Percentiles rank a stretch among this genome's conserved stretches.
phyloP scores from a whole-genome alignment of 106 monocot genomes.

The Allium fistulosum region DNA sequence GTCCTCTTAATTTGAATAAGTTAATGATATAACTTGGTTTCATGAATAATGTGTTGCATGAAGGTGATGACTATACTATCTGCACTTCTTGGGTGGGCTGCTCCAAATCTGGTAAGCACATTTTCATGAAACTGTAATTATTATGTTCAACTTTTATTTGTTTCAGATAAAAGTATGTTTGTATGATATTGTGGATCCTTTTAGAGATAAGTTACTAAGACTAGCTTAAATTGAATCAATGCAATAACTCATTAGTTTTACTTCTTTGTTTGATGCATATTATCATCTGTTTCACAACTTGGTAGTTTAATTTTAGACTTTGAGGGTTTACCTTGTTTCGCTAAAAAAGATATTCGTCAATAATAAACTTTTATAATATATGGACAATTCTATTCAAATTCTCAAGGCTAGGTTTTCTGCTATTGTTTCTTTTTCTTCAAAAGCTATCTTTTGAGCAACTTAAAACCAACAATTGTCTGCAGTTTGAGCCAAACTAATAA shows the following conservation, averaged over 20 bases:
- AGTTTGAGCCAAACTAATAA: too few species aligned
- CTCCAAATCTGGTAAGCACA: conserved; percentile 87
- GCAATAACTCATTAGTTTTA: background rate
- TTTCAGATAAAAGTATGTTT: background rate
- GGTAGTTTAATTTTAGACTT: too few species aligned
- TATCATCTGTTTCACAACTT: too few species aligned
- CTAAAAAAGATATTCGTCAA: too few species aligned
- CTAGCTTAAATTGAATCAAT: background rate
- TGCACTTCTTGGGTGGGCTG: conserved; percentile 87
- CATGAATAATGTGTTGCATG: background rate
- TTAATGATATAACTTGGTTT: background rate
- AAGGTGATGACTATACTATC: conserved; percentile 95
- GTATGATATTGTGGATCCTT: background rate
- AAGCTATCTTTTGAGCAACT: too few species aligned
- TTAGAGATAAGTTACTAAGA: background rate
- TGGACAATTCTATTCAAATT: too few species aligned
- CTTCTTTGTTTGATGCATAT: background rate
- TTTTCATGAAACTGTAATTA: conserved; percentile 1
- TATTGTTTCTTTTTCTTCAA: too few species aligned
- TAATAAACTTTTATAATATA: too few species aligned
- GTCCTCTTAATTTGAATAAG: too few species aligned
- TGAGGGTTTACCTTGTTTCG: too few species aligned
- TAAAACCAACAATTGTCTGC: too few species aligned
- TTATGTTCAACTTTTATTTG: background rate
- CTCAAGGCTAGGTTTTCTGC: too few species aligned